Evolutionary conservation across 2,329 filamentous ascomycete species (phyloP).

Genomic region (Neonectria faginata): DNA sequence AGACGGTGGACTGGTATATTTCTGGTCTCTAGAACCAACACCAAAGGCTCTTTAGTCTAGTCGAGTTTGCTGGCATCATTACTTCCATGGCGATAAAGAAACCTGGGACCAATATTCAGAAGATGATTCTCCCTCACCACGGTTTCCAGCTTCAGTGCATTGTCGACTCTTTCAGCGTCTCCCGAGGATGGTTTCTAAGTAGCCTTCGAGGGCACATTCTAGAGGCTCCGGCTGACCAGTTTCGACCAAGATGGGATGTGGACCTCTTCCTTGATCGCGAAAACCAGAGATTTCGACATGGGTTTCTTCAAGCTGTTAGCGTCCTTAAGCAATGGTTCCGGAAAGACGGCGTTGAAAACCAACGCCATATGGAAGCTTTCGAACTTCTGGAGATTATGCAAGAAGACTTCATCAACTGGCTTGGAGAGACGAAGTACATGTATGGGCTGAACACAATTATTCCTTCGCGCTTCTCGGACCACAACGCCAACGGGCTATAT

Average conservation of each 20-base stretch:
- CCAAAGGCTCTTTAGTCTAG: constrained; percentile 57
- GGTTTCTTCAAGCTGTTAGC: constrained; percentile 19
- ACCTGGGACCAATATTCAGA: constrained; percentile 50
- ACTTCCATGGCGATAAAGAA: constrained; percentile 61
- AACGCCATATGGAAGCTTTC: background rate
- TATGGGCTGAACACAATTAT: constrained; percentile 44
- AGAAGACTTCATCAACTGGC: constrained; percentile 27
- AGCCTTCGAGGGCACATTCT: constrained; percentile 52
- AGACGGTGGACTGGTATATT: constrained; percentile 57
- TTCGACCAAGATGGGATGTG: constrained; percentile 55
- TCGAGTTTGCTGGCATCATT: constrained; percentile 58
- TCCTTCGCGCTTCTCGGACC: constrained; percentile 56
- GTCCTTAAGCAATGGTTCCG: constrained; percentile 4
- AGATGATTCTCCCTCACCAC: constrained; percentile 58
- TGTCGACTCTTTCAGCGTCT: constrained; percentile 59
- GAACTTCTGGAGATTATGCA: constrained; percentile 19
- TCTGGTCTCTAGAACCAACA: constrained; percentile 47
- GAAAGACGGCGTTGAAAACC: background rate
- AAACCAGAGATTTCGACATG: constrained; percentile 35
- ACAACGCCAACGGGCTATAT: constrained; percentile 59
- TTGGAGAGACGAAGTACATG: constrained; percentile 34
- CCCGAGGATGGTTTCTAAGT: constrained; percentile 57
- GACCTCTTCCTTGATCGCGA: constrained; percentile 58
- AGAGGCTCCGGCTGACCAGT: constrained; percentile 48
- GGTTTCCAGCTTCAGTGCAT: constrained; percentile 65